Conservation (phyloP, 805 yeast species). For the Vanderwaltozyma verrucispora region DNA sequence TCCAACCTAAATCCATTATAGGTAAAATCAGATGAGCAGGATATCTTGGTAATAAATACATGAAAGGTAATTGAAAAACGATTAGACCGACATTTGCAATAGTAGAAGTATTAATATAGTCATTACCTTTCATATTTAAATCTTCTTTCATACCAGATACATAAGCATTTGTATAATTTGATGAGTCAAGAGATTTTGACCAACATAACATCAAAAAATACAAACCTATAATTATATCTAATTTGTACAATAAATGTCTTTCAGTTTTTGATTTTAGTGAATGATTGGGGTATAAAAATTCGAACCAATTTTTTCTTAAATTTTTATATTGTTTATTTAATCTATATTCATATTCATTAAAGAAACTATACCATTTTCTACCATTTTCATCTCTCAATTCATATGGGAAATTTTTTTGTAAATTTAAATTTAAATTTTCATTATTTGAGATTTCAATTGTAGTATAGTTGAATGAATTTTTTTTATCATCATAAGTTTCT, state of each 20-base stretch:
- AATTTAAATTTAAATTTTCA: background rate
- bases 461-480: background rate
- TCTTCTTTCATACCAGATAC: slow-evolving; percentile 54
- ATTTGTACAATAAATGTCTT: slow-evolving; percentile 37
- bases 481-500: background rate
- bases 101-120: slow-evolving; percentile 49
- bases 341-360: slow-evolving; percentile 44
- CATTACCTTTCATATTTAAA: slow-evolving; percentile 50
- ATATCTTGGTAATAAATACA: slow-evolving; percentile 45
- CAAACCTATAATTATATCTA: slow-evolving; percentile 45
- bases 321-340: slow-evolving; percentile 25
- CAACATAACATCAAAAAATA: slow-evolving; percentile 54
- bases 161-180: slow-evolving; percentile 56
- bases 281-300: slow-evolving; percentile 28
- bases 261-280: slow-evolving; percentile 34
- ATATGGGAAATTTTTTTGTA: slow-evolving; percentile 25
- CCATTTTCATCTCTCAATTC: slow-evolving; percentile 33
- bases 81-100: slow-evolving; percentile 52
- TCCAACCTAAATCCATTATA: slow-evolving; percentile 55
- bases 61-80: slow-evolving; percentile 56
- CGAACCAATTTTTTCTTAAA: slow-evolving; percentile 25
- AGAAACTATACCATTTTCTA: slow-evolving; percentile 37
- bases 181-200: slow-evolving; percentile 55
- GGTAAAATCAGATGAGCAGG: slow-evolving; percentile 44
- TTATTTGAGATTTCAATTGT: background rate